Evolutionary conservation across 306 rosid species (phyloP), one percentile per base, ranked within the genome.

Genomic region (Rosa persica): DNA sequence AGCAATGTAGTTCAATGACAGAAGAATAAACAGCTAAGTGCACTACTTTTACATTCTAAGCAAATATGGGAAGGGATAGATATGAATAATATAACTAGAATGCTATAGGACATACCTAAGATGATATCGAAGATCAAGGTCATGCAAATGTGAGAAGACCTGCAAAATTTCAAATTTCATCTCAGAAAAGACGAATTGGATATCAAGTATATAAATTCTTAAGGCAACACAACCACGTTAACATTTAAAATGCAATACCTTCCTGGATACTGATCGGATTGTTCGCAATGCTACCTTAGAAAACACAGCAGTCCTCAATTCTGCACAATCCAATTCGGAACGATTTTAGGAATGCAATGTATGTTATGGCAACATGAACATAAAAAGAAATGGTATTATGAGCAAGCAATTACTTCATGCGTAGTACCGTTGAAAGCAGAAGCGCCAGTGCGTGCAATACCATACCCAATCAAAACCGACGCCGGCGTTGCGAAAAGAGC

Each of bases 91-190:
- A 11, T 5, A 75, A 42, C 40, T 38, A 79, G 43, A 30, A 34
- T n/a, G 76, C 51, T 8, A 46, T 72, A 82, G 74, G 67, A 70
- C 70, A 49, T 86, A 95, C 99, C 94, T 95, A 76, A 95, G 93
- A 89, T 95, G 99, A 86, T 95, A 95, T 30, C 76, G 91, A 68
- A 95, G 99, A 85, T 93, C 99, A 77, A 95, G 99, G 70, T 95
- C 96, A 80, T 89, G 99, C 88, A 95, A 89, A 89, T 95, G 98
- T 44, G 93, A 86, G 81, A 95, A 93, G 77, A 95, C 99, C 99
- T 95, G 88, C 80, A 85, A 82, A 83, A 66, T 34, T 47, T 44
- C 77, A 65, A 5, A 67, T 76, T 65, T 48, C 73, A 78, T 71
- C 70, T 52, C 36, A 61, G 42, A 44, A 5, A 9, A 51, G 36